Evolutionary conservation across 192 early-diverging fungal genomes (phyloP), one percentile per base, ranked within the genome.

Genomic region (Linnemannia elongata): DNA sequence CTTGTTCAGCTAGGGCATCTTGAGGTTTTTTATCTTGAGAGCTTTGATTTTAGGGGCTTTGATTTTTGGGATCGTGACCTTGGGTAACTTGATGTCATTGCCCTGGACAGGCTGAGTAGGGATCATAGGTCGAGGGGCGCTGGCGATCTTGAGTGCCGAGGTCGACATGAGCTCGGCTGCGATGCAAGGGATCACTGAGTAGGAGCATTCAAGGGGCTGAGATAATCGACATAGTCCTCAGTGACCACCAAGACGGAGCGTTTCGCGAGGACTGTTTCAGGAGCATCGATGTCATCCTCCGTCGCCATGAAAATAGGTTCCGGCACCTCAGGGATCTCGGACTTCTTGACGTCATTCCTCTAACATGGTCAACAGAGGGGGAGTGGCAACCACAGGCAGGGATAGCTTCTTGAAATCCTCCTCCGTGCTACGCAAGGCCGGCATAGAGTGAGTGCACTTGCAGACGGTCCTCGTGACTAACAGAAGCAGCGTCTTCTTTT

Each of bases 321-420:
- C 36, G 78, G 24, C 22, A 12, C 73, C 55, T 18, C 55, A 0
- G 81, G 81, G 18, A 83, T 72, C 22, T 42, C 22, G 0, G 81
- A 76, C 35, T 83, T 77, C 6, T 79, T 63, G 20, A 85, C 82
- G 71, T 85, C 82, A 20, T n/a, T 85, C 82, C 54, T 85, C 82
- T 0, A 36, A 60, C 27, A 85, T 38, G 2, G 41, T 38, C 47
- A 82, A 45, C 12, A 35, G 33, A 10, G 68, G 68, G 24, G 35
- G n/a, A n/a, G n/a, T 27, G 1, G 47, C 35, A 52, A 82, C 69
- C 42, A 44, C 41, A 27, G 70, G 49, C 1, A 68, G 18, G 8
- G 47, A 69, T 1, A 66, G 80, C 66, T 81, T 74, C 27, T 81
- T 45, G 17, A 81, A 66, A 75, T 81, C 80, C 4, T 81, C 45